Evolutionary conservation across 257 asterid genomes (phyloP), one percentile per base, ranked within the genome.

Genomic region (Nicotiana undulata): DNA sequence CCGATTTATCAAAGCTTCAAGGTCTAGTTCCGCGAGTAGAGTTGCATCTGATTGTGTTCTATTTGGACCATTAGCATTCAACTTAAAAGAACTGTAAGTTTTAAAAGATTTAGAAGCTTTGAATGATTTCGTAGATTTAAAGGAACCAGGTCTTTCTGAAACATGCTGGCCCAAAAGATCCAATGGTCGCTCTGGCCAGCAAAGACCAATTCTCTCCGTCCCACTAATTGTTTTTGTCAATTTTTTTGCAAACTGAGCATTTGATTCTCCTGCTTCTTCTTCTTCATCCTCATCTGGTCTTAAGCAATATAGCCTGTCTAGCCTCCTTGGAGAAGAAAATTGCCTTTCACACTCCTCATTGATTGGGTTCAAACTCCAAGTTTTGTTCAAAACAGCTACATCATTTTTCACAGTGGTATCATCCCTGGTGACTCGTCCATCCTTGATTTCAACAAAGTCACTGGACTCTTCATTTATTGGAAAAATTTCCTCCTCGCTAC

Each of bases 121-220:
- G 66, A 90, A 84, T 56, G 97, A 86, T 79, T 87, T 85, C 3
- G 32, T 29, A 32, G 86, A 75, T 78, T 76, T 87, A 63, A 91
- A 85, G 70, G 97, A 87, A 81, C 77, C 89, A 84, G 88, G 86
- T 79, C 86, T 88, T 68, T 92, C 97, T 37, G 89, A 79, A 88
- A 82, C 88, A 79, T 74, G 89, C 82, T 81, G 94, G 24, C 92
- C 83, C 82, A 94, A 86, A 65, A 90, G 89, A 88, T 90, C 86
- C 79, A 92, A 89, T n/a, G 92, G 94, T 58, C 88, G 87, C 89
- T 96, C 99, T 28, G 98, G 99, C 99, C 99, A 94, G 90, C 97
- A 87, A 81, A 93, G 87, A 76, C 98, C 98, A 80, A 96, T 89
- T 77, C 87, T 96, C 72, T 94, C 97, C 28, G 90, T 91, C 75